Percentiles rank a stretch among this genome's conserved stretches.
phyloP scores from a whole-genome alignment of 169 alveolate genomes.

The Plasmodium vivax region DNA sequence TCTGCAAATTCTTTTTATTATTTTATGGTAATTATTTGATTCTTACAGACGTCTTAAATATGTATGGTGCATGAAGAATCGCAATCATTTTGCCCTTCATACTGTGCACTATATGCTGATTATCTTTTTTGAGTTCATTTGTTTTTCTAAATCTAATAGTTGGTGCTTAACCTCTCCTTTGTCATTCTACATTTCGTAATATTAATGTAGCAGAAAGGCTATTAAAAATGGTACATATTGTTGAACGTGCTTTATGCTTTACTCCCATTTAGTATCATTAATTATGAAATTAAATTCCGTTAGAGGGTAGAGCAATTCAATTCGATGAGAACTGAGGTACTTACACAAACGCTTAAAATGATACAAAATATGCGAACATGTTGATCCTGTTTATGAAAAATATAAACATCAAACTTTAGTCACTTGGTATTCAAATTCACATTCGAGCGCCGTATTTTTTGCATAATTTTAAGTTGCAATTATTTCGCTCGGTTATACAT shows the following conservation, averaged over 20 bases:
- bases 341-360: not conserved
- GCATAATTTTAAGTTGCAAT: not conserved
- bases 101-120: not conserved
- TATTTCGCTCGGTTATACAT: not conserved
- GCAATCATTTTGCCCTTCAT: not conserved
- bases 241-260: not conserved
- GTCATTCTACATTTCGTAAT: not conserved
- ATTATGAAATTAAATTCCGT: not conserved
- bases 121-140: not conserved
- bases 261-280: not conserved
- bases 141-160: not conserved
- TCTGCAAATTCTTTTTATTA: not conserved
- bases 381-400: not conserved
- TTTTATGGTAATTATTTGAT: not conserved
- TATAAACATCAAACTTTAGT: not conserved
- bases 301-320: not conserved
- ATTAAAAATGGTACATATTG: not conserved
- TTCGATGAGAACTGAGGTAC: not conserved
- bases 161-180: not conserved
- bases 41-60: not conserved
- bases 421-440: not conserved
- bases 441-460: not conserved
- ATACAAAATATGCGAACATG: not conserved
- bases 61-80: not conserved
- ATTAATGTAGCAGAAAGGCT: not conserved